phyloP scores from a whole-genome alignment of 1,139 yeast species.

The Yamadazyma buinensis region DNA sequence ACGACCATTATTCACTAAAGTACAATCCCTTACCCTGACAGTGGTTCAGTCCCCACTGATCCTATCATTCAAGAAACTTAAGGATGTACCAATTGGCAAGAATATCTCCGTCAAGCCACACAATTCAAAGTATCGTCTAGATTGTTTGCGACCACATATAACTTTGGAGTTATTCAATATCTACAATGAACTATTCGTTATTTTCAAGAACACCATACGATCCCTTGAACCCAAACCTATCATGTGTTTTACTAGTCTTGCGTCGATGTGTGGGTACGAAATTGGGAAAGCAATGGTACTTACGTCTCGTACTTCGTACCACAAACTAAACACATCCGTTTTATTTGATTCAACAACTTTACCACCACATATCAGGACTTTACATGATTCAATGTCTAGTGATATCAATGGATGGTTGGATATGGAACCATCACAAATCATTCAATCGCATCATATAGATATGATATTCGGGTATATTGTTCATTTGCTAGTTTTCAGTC shows the following conservation, averaged over 20 bases:
- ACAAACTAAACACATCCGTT: slow-evolving; percentile 26
- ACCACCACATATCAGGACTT: slow-evolving; percentile 19
- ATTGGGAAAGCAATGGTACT: slow-evolving; percentile 33
- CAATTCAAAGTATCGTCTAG: slow-evolving; percentile 23
- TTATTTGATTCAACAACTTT: slow-evolving; percentile 31
- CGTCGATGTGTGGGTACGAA: slow-evolving; percentile 24
- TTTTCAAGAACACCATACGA: slow-evolving; percentile 22
- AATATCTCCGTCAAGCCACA: slow-evolving; percentile 21
- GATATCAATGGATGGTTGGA: slow-evolving; percentile 40
- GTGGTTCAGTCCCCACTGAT: slow-evolving; percentile 9
- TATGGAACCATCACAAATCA: slow-evolving; percentile 25
- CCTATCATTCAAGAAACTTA: too few relatives aligned
- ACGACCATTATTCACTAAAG: slow-evolving; percentile 35
- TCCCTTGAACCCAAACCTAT: slow-evolving; percentile 8
- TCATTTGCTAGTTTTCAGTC: slow-evolving; percentile 30
- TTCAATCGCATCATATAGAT: slow-evolving; percentile 18
- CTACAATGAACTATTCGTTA: slow-evolving; percentile 28
- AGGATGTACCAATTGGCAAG: too few relatives aligned
- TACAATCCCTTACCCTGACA: slow-evolving; percentile 29
- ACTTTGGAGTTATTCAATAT: slow-evolving; percentile 24
- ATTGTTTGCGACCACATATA: slow-evolving; percentile 21
- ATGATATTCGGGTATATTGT: slow-evolving; percentile 33
- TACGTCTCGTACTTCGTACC: slow-evolving; percentile 33
- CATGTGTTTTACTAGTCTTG: too few relatives aligned
- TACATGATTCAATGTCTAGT: slow-evolving; percentile 22